Base-by-base conservation (phyloP, 371 early-diverging fungal species). In the Mortierella sp. region DNA sequence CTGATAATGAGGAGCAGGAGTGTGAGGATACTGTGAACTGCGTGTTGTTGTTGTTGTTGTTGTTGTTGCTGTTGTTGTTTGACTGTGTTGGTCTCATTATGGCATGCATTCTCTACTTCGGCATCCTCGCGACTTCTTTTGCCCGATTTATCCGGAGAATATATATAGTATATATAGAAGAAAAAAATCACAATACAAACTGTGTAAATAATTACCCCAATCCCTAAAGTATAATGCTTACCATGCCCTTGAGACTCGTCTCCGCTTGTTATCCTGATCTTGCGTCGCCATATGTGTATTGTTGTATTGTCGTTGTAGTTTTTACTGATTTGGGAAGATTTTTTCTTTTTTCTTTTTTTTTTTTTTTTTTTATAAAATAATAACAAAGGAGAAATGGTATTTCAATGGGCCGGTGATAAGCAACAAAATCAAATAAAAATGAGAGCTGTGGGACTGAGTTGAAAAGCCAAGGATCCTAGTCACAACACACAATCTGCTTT, bases 191-290 rank as follows among this genome's bases (percentile, higher is more conserved):
- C 59, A 19, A 58, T 6, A 8, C 6, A 36, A 36, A 36, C 36
- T 36, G 4, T 19, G 22, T 21, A 47, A 28, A 36, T 10, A 38
- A 15, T 22, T 9, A 55, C 15, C 28, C 22, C 55, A 13, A 28
- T 10, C 19, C 9, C 45, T 4, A 21, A 10, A 36, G 36, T 36
- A 1, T 33, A 22, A 40, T 41, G 43, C 68, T 70, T 64, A 79
- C 79, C 86, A 85, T 63, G 86, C 86, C 58, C 84, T 77, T 8
- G 83, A 81, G 65, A 84, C 84, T 28, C 86, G 76, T 55, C 84
- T 74, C 33, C 86, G 65, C 52, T 85, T 85, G 62, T 72, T 76
- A 75, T 85, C 76, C 43, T 77, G 77, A n/a, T 76, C 77, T 32
- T 68, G 76, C 32, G 76, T 55, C 11, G 72, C 50, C 76, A 80